Conservation (phyloP, 176 grass and related monocot species). For the Zea mays region Zm-B73-REFERENCE-NAM-5.0 NC_050098.1:226362501-226363000, state of each 20-base stretch:
- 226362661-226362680: conserved; percentile 65
- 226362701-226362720: conserved; percentile 90
- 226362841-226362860: not conserved
- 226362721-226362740: conserved; percentile 83
- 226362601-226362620: not conserved
- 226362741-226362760: conserved; percentile 87
- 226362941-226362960: conserved; percentile 83
- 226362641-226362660: not conserved
- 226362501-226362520: conserved; percentile 84
- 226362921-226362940: conserved; percentile 93
- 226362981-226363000: conserved; percentile 98
- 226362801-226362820: not conserved
- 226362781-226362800: conserved; percentile 18
- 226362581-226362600: not conserved
- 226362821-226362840: conserved; percentile 13
- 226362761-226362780: conserved; percentile 84
- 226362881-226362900: conserved; percentile 89
- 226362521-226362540: not conserved
- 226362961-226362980: conserved; percentile 91
- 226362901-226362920: conserved; percentile 87
- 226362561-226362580: conserved; percentile 2
- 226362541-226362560: conserved; percentile 11
- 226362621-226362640: conserved; percentile 23
- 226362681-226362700: conserved; percentile 82
- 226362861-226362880: conserved; percentile 52